Evolutionary conservation across 1,284 basidiomycete genomes (phyloP).

Genomic region (Heterobasidion parviporum): DNA sequence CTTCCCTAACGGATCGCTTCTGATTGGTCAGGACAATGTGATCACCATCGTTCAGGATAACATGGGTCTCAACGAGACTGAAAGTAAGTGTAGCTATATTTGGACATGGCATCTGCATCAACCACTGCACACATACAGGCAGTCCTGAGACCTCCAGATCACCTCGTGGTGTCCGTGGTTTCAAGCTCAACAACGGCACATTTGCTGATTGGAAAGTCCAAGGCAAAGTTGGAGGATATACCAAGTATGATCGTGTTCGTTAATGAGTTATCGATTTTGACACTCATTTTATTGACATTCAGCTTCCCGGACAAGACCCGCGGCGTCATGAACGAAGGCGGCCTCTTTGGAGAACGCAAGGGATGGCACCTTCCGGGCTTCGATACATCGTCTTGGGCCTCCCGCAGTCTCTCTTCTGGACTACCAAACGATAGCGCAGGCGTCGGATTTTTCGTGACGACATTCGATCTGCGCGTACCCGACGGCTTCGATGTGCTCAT

Average conservation of each 20-base stretch:
- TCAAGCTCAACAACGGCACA: conserved; percentile 48
- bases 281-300: neutral
- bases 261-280: neutral
- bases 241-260: conserved; percentile 30
- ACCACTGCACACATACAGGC: neutral
- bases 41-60: conserved; percentile 77
- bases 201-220: conserved; percentile 74
- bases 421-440: conserved; percentile 50
- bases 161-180: conserved; percentile 74
- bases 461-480: conserved; percentile 54
- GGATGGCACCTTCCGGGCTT: conserved; percentile 81
- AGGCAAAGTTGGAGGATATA: conserved; percentile 75
- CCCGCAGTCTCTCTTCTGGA: conserved; percentile 44
- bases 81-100: conserved; percentile 24
- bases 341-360: conserved; percentile 66
- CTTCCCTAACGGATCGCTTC: conserved; percentile 50
- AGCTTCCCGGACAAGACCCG: conserved; percentile 65
- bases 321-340: conserved; percentile 72
- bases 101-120: neutral
- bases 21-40: conserved; percentile 52
- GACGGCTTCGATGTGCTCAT: conserved; percentile 53
- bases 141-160: conserved; percentile 34
- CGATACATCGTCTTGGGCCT: conserved; percentile 51
- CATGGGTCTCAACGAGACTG: conserved; percentile 66
- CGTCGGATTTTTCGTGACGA: conserved; percentile 74